Base-by-base conservation (phyloP, 78 protist genomes). In the slime mould (Dictyostelium discoideum) region DNA sequence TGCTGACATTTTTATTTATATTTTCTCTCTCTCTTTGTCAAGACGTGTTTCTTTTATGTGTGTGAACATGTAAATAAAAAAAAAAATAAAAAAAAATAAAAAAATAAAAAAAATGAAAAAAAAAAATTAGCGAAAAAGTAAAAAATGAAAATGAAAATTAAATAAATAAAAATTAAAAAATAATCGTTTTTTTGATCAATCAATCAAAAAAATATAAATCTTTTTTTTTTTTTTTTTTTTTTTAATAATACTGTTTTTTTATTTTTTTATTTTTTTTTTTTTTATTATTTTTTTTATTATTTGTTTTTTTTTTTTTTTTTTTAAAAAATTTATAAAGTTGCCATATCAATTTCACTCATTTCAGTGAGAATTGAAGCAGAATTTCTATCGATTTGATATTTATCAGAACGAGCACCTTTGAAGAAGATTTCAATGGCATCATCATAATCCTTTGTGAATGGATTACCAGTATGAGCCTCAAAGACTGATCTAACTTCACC, bases 381-480 rank as follows among this genome's bases (percentile, higher is more conserved):
- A 18, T 37, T 37, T 74, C 46, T 74, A 74, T 74, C 46, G 13
- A 5, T 7, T 29, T 74, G 39, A 18, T 37, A 74, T 0, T 1
- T 8, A 37, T 74, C 81, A 1, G 81, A 74, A 37, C 46, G 37
- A 54, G n/a, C 83, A n/a, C 85, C 85, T 29, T 76, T 77, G 46
- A 46, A 24, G 40, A 20, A 86, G 16, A 72, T 80, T 57, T 86
- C 60, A 8, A 86, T 48, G n/a, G 79, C 57, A 5, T 86, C 85
- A 7, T 26, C 85, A 11, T 76, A 18, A 32, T 77, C 60, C 26
- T 32, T 39, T 32, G 92, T 48, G 92, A 86, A 72, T 26, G 92
- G 85, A 22, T 77, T 16, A 16, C 80, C 79, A 18, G 3, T 5
- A 50, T 8, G 32, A n/a, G 85, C 26, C 1, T 20, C 22, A 1